Conservation (phyloP, 1,284 basidiomycete species). For the Ceratobasidium sp. region DNA sequence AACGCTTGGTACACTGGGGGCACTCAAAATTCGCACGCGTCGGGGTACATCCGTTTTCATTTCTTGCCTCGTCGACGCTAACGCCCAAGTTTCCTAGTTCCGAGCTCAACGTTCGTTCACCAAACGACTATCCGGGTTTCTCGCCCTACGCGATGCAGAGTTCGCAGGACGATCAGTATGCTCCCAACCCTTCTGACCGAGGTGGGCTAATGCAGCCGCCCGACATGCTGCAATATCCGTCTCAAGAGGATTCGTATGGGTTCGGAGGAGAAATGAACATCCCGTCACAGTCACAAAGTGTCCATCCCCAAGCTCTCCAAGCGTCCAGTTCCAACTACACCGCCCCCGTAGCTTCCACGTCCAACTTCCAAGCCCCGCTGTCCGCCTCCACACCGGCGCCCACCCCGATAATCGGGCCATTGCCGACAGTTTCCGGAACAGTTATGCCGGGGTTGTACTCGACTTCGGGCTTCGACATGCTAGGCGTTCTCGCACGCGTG, state of each 20-base stretch:
- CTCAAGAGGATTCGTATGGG: slow-evolving; percentile 13
- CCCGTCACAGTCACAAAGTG: slow-evolving; percentile 22
- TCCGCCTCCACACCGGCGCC: slow-evolving; percentile 15
- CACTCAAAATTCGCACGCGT: slow-evolving; percentile 32
- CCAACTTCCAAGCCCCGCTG: slow-evolving; percentile 1
- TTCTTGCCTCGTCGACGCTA: slow-evolving; percentile 8
- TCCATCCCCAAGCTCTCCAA: slow-evolving; percentile 26
- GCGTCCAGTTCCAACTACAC: slow-evolving; percentile 15
- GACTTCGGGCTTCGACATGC: slow-evolving; percentile 88
- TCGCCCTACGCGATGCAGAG: slow-evolving; percentile 38
- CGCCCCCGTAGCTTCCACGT: neutral
- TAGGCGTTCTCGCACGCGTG: slow-evolving; percentile 84
- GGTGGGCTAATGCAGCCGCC: neutral
- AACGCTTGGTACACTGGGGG: slow-evolving; percentile 62
- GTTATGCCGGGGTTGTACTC: slow-evolving; percentile 77
- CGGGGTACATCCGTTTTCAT: slow-evolving; percentile 37
- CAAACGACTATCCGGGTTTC: slow-evolving; percentile 42
- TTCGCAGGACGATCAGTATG: slow-evolving; percentile 36
- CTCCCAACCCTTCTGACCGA: neutral
- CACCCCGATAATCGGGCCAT: slow-evolving; percentile 9
- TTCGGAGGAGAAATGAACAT: slow-evolving; percentile 23
- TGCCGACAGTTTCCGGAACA: slow-evolving; percentile 36
- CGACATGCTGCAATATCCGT: slow-evolving; percentile 12
- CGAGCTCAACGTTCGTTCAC: slow-evolving; percentile 12
- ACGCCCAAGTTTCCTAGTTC: neutral